Evolutionary conservation across 2,329 filamentous ascomycete species (phyloP).

Genomic region (Pestalotiopsis sp.): DNA sequence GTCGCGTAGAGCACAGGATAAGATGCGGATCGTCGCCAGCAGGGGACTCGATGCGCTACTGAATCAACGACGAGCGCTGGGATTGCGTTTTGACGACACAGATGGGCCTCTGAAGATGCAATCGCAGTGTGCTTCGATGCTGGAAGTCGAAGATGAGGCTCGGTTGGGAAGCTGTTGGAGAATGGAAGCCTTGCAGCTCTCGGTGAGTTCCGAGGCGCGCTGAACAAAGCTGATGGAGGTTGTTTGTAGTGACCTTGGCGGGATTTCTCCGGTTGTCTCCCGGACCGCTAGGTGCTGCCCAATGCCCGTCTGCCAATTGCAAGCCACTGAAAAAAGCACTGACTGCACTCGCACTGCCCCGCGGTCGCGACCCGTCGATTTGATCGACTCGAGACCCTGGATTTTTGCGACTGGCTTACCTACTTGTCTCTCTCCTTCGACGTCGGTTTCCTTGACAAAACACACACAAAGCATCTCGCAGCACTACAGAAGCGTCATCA

Average conservation of each 20-base stretch:
- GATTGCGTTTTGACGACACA: neutral
- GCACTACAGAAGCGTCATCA: slow-evolving; percentile 9
- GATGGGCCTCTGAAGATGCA: neutral
- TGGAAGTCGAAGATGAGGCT: neutral
- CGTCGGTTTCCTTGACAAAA: neutral
- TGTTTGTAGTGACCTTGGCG: neutral
- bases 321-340: neutral
- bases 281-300: neutral
- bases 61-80: neutral
- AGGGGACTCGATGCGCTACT: neutral
- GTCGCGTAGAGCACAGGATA: slow-evolving; percentile 10
- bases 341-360: slow-evolving; percentile 16
- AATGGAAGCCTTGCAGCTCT: neutral
- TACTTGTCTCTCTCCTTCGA: slow-evolving; percentile 6
- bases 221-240: neutral
- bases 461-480: neutral
- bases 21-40: slow-evolving; percentile 1
- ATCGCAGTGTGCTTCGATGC: neutral
- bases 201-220: neutral
- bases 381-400: slow-evolving; percentile 6
- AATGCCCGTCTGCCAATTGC: neutral
- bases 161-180: neutral
- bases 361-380: slow-evolving; percentile 17
- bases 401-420: neutral
- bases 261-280: slow-evolving; percentile 2